Evolutionary conservation across 2,329 filamentous ascomycete genomes (phyloP).

Genomic region (Colletotrichum incanum): DNA sequence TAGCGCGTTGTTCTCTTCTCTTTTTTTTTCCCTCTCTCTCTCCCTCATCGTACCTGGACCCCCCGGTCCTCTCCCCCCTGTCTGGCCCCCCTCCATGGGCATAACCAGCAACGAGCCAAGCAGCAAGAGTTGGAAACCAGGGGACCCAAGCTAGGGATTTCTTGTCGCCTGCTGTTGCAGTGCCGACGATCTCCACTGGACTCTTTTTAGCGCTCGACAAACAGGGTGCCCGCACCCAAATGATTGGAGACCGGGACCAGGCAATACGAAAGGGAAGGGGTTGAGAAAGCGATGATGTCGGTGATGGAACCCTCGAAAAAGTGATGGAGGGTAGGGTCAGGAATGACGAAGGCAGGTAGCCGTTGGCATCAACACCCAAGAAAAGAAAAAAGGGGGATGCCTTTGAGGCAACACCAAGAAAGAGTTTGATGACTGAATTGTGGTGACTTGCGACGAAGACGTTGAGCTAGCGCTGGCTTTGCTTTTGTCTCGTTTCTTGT

Average conservation of each 20-base stretch:
- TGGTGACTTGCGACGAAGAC: slow-evolving; percentile 11
- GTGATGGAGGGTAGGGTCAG: slow-evolving; percentile 7
- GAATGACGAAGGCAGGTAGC: slow-evolving; percentile 37
- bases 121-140: slow-evolving; percentile 40
- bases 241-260: slow-evolving; percentile 34
- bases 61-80: slow-evolving; percentile 18
- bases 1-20: slow-evolving; percentile 35
- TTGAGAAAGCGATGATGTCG: slow-evolving; percentile 40
- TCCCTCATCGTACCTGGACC: slow-evolving; percentile 39
- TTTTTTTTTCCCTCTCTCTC: slow-evolving; percentile 13
- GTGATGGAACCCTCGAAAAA: slow-evolving; percentile 35
- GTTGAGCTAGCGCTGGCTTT: slow-evolving; percentile 6
- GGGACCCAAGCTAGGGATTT: slow-evolving; percentile 34
- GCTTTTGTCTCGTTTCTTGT: neutral
- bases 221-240: slow-evolving; percentile 39
- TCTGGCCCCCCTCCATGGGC: slow-evolving; percentile 29
- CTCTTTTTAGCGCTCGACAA: slow-evolving; percentile 42
- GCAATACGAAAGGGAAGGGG: slow-evolving; percentile 43
- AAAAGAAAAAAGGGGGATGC: slow-evolving; percentile 25
- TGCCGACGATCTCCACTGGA: slow-evolving; percentile 43
- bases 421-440: slow-evolving; percentile 2
- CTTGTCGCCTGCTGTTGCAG: slow-evolving; percentile 35
- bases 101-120: slow-evolving; percentile 41
- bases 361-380: slow-evolving; percentile 28
- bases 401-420: slow-evolving; percentile 26